These are phyloP conservation scores for Fistulinella prunicolor DNA, from an alignment of 768 basidiomycete genomes.

Conservation along the genomic window DNA sequence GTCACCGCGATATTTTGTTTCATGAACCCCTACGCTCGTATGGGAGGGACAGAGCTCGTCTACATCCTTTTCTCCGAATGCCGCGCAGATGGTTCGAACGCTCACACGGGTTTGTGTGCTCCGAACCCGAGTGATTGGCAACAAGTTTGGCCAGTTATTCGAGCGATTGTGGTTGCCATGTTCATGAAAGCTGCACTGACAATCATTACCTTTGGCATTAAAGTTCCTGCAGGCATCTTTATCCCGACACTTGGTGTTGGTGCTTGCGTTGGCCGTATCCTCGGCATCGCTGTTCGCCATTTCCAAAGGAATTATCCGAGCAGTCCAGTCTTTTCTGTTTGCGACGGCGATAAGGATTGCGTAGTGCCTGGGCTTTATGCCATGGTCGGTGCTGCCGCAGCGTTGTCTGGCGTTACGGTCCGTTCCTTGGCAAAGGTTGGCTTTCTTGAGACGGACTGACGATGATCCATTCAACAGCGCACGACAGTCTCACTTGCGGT, in stretches of 20 bases:
- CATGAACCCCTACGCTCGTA: conserved; percentile 84
- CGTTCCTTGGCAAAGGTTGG: conserved; percentile 2
- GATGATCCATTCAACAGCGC: conserved; percentile 42
- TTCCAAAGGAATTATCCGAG: conserved; percentile 62
- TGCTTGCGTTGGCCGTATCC: conserved; percentile 85
- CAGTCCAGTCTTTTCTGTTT: conserved; percentile 59
- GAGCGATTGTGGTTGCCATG: conserved; percentile 70
- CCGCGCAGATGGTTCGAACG: conserved; percentile 49
- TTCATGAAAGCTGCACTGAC: conserved; percentile 79
- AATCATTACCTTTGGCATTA: conserved; percentile 90
- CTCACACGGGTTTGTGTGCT: conserved; percentile 69
- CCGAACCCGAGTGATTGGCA: conserved; percentile 52
- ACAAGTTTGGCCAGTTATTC: conserved; percentile 60
- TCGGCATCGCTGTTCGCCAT: conserved; percentile 81
- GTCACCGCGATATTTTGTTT: conserved; percentile 78
- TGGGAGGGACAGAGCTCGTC: conserved; percentile 95
- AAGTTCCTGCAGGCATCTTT: conserved; percentile 91
- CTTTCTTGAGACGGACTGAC: conserved; percentile 3
- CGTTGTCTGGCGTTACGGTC: conserved; percentile 93
- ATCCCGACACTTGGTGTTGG: conserved; percentile 95
- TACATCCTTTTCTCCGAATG: conserved; percentile 92
- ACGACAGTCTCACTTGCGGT: conserved; percentile 94
- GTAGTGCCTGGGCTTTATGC: conserved; percentile 90
- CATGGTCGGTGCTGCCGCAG: conserved; percentile 94
- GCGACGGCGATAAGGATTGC: conserved; percentile 65